Evolutionary conservation across 2,329 filamentous ascomycete genomes (phyloP), one percentile per base, ranked within the genome.

Genomic region (Penicillium verrucosum): DNA sequence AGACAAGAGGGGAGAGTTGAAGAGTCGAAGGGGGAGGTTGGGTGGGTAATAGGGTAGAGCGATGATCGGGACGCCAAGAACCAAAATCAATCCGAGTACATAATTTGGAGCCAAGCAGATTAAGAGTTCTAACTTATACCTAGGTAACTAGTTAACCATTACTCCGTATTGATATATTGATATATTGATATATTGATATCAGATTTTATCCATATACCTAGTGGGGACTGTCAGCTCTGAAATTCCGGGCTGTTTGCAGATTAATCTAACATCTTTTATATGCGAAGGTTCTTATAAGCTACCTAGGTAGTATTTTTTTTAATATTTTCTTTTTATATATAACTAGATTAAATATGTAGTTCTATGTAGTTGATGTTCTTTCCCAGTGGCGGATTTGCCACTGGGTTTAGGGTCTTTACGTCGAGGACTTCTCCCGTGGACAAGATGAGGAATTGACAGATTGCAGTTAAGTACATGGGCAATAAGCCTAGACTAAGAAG

Each of bases 51-150:
- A 61, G 54, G 61, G 60, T 50, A 64, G 57, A 59, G 58, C 57
- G 62, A 62, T 57, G 58, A 62, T 62, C 59, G 56, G 63, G 63
- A 65, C 59, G 62, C 58, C 60, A 55, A 60, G 57, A 48, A 54
- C 37, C 56, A 52, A 51, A 32, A 32, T 32, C 30, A 30, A 30
- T 30, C 30, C 12, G 30, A 14, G n/a, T n/a, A n/a, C n/a, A 32
- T 32, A 32, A 32, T 32, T 32, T 32, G 30, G 30, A 32, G 30
- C 30, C 30, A 32, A 32, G 30, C 21, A 11, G 12, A 12, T 47
- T 12, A 12, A 48, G 41, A 51, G 25, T 32, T 32, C 23, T 23
- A 23, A 10, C 4, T 46, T 21, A 21, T 21, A 18, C 18, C 18
- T 18, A 18, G 18, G 18, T 18, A 18, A 18, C 18, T 18, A 18